Evolutionary conservation across 2,329 filamentous ascomycete species (phyloP).

Genomic region (Neopestalotiopsis sp.): DNA sequence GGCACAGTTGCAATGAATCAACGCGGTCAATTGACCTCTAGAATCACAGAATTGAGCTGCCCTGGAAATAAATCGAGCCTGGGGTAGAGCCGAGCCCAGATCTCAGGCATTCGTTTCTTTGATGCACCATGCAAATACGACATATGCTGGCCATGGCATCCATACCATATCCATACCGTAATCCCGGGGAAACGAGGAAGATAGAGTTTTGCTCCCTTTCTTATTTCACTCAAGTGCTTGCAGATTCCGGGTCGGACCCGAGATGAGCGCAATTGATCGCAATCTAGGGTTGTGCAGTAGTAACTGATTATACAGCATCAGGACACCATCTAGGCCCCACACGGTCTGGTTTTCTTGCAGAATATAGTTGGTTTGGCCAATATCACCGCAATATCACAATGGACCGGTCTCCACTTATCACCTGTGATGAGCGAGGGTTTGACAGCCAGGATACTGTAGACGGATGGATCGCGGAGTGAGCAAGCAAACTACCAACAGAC

Average conservation of each 20-base stretch:
- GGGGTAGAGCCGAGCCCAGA: not conserved
- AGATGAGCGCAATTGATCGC: not conserved
- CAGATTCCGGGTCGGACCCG: constrained; percentile 1
- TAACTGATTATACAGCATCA: not conserved
- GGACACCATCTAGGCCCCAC: not conserved
- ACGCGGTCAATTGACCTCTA: constrained; percentile 9
- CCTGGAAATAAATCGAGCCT: not conserved
- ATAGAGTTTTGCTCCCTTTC: not conserved
- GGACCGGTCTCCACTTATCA: constrained; percentile 20
- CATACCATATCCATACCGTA: not conserved
- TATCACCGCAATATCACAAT: constrained; percentile 15
- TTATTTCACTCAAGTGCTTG: not conserved
- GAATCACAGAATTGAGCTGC: not conserved
- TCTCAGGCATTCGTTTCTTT: not conserved
- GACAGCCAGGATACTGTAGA: constrained; percentile 11
- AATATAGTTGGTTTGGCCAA: constrained; percentile 14
- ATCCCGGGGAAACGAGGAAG: not conserved
- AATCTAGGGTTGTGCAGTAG: not conserved
- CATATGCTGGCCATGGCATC: not conserved
- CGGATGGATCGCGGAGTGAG: not conserved
- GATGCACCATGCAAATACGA: not conserved
- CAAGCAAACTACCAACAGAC: constrained; percentile 6
- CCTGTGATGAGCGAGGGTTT: constrained; percentile 18
- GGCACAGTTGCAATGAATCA: not conserved
- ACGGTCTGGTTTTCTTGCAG: constrained; percentile 2